Base-by-base conservation (phyloP, 352 stramenopile genomes). In the Phytophthora nicotianae region DNA sequence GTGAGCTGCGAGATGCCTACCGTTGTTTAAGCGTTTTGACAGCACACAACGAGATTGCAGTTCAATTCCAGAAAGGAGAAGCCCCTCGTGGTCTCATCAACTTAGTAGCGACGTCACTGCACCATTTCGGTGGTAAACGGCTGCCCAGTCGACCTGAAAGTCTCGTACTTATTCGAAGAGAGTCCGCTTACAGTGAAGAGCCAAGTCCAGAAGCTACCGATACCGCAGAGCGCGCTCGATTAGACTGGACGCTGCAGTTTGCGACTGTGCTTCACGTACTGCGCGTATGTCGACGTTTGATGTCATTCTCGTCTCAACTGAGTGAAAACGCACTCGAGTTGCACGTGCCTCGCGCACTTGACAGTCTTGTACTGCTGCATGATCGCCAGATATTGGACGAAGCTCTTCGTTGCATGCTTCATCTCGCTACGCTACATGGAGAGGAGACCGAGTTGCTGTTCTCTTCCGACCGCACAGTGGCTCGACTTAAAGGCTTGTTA, bases 301-400 rank as follows among this genome's bases (percentile, higher is more conserved):
- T 89, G 63, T 47, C 50, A 19, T 76, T 75, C 41, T 74, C 80
- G 0, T 4, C 56, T 0, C 32, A 51, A 10, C 81, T 85, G n/a
- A 81, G 58, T 33, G 63, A 75, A 10, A 59, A 66, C 2, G 66
- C 81, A 13, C 58, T 86, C n/a, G 32, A 72, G 5, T 47, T 88
- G 1, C 71, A 60, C 4, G 68, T 76, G 0, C 66, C 74, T 32
- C 52, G 68, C 0, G 62, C 65, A 16, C 67, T 91, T 4, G 74
- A 89, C 33, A 89, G 73, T 50, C 38, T 85, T 1, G 47, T 91
- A 1, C 45, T 85, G 24, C 35, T 86, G 0, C 68, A 83, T 26
- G 77, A 87, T 43, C 65, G 73, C 6, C 58, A 55, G 5, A 46
- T 83, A 16, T 24, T 84, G 24, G 54, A 63, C 3, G 75, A 79